phyloP scores from a whole-genome alignment of 2,329 filamentous ascomycete species.

The Ploettnerulaceae sp. region DNA sequence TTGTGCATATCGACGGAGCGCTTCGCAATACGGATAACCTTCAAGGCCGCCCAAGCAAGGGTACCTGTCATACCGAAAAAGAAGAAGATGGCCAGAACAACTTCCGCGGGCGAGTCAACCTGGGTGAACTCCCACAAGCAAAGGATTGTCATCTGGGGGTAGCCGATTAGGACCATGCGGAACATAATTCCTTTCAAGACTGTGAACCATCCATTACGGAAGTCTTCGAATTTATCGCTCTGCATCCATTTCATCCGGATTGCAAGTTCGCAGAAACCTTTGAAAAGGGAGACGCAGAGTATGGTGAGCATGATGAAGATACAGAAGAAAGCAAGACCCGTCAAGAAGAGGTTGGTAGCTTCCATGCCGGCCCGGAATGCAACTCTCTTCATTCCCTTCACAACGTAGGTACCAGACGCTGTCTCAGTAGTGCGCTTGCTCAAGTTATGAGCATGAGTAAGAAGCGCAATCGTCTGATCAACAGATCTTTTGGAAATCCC shows the following conservation, averaged over 20 bases:
- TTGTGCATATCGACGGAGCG: slow-evolving; percentile 88
- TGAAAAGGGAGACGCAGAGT: slow-evolving; percentile 70
- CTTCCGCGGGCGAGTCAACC: slow-evolving; percentile 77
- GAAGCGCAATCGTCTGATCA: slow-evolving; percentile 28
- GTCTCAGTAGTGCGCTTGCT: slow-evolving; percentile 54
- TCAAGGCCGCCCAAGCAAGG: slow-evolving; percentile 80
- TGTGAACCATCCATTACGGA: slow-evolving; percentile 90
- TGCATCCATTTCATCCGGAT: slow-evolving; percentile 74
- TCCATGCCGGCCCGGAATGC: slow-evolving; percentile 84
- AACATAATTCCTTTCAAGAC: slow-evolving; percentile 92
- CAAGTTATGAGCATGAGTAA: slow-evolving; percentile 34
- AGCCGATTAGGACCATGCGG: slow-evolving; percentile 83
- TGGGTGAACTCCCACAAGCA: slow-evolving; percentile 92
- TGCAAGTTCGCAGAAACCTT: slow-evolving; percentile 71
- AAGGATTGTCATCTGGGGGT: slow-evolving; percentile 83
- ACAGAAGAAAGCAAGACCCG: slow-evolving; percentile 82
- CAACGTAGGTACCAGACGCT: slow-evolving; percentile 51
- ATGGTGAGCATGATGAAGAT: slow-evolving; percentile 74
- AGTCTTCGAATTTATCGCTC: slow-evolving; percentile 81
- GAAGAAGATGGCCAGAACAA: slow-evolving; percentile 86
- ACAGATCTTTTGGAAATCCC: slow-evolving; percentile 49
- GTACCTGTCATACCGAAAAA: slow-evolving; percentile 74
- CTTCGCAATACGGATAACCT: slow-evolving; percentile 84
- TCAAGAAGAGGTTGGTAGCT: slow-evolving; percentile 88
- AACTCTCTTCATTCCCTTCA: slow-evolving; percentile 83